Evolutionary conservation across 345 rosid genomes (phyloP).

Genomic region (Mallotus nudiflorus): DNA sequence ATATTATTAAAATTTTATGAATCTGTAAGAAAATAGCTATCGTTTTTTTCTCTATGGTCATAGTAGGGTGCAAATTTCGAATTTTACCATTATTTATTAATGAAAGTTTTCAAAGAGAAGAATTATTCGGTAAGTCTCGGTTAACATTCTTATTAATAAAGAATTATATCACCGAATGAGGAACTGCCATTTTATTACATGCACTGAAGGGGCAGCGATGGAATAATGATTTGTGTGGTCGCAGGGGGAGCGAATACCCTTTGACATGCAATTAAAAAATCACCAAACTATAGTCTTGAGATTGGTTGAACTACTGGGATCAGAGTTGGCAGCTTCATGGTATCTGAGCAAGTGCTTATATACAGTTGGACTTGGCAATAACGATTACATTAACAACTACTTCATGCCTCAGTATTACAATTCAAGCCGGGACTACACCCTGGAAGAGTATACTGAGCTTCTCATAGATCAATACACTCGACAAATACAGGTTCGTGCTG

Average conservation of each 20-base stretch:
- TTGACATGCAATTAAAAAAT: constrained; percentile 40
- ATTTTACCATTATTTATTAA: too few relatives aligned
- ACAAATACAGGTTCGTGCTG: not conserved
- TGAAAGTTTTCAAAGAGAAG: too few relatives aligned
- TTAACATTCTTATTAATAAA: too few relatives aligned
- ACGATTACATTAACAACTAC: constrained; percentile 50
- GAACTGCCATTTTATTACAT: too few relatives aligned
- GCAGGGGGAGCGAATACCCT: constrained; percentile 52
- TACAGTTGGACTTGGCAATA: constrained; percentile 37
- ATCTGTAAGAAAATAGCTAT: too few relatives aligned
- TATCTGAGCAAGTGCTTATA: constrained; percentile 37
- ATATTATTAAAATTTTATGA: too few relatives aligned
- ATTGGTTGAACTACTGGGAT: not conserved
- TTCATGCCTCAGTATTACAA: constrained; percentile 16
- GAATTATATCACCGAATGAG: too few relatives aligned
- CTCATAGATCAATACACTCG: not conserved
- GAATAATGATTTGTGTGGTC: not conserved
- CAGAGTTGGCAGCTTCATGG: not conserved
- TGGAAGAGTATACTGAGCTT: not conserved
- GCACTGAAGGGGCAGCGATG: too few relatives aligned
- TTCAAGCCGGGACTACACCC: not conserved
- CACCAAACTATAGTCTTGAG: constrained; percentile 10
- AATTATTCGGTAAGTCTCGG: too few relatives aligned
- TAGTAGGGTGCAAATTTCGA: too few relatives aligned
- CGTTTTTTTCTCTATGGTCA: too few relatives aligned